Conservation (phyloP, 306 rosid species). For the Cucumis sativus region Cucumber_9930_V3 NC_026660.2:20223501-20224000, state of each 20-base stretch:
- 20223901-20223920: neutral
- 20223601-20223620: neutral
- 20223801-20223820: neutral
- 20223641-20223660: neutral
- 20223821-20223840: neutral
- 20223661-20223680: neutral
- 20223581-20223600: neutral
- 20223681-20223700: neutral
- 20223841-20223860: neutral
- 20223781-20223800: neutral
- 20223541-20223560: neutral
- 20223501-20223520: neutral
- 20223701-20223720: neutral
- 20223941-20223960: conserved; percentile 24
- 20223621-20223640: neutral
- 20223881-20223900: neutral
- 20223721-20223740: neutral
- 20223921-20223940: neutral
- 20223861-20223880: neutral
- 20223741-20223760: neutral
- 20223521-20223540: neutral
- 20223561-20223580: neutral
- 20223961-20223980: conserved; percentile 88
- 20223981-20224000: conserved; percentile 90
- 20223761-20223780: too few species aligned